Conservation (phyloP, 805 yeast species). For the Debaryomyces hansenii region DNA sequence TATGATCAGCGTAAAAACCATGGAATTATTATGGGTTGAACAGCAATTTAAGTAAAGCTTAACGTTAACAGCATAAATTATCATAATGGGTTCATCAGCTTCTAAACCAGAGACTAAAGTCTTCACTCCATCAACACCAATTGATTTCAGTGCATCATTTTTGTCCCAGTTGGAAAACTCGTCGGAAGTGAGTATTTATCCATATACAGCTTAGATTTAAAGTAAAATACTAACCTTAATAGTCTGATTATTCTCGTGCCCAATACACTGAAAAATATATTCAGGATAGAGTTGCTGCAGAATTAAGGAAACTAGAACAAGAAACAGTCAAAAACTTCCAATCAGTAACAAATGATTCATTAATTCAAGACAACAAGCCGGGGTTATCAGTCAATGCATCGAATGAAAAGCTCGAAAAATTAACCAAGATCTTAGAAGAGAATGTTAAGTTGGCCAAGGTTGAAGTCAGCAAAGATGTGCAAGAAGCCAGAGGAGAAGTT, state of each 20-base stretch:
- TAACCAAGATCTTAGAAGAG: conserved; percentile 34
- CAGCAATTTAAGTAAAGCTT: neutral
- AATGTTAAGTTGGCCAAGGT: conserved; percentile 33
- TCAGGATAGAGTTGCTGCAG: conserved; percentile 62
- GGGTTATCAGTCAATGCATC: conserved; percentile 27
- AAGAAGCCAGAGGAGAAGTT: conserved; percentile 50
- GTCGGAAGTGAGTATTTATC: conserved; percentile 44
- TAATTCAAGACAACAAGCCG: conserved; percentile 34
- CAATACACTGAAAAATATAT: conserved; percentile 67
- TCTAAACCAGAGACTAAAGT: conserved; percentile 68
- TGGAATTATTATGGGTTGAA: neutral
- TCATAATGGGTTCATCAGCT: conserved; percentile 57
- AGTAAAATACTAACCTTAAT: conserved; percentile 4
- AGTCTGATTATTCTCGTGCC: conserved; percentile 67
- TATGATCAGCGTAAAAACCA: neutral
- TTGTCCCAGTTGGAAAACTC: conserved; percentile 62
- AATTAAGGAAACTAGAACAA: conserved; percentile 53
- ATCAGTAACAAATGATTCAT: conserved; percentile 43
- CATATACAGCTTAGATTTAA: neutral
- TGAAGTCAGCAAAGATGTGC: conserved; percentile 37
- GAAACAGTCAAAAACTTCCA: conserved; percentile 55
- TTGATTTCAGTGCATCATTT: conserved; percentile 65
- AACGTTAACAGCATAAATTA: neutral
- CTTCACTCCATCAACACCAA: conserved; percentile 65
- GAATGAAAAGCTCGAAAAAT: conserved; percentile 42